Conservation (phyloP, 2,329 filamentous ascomycete species). For the Ambrosiella cleistominuta region DNA sequence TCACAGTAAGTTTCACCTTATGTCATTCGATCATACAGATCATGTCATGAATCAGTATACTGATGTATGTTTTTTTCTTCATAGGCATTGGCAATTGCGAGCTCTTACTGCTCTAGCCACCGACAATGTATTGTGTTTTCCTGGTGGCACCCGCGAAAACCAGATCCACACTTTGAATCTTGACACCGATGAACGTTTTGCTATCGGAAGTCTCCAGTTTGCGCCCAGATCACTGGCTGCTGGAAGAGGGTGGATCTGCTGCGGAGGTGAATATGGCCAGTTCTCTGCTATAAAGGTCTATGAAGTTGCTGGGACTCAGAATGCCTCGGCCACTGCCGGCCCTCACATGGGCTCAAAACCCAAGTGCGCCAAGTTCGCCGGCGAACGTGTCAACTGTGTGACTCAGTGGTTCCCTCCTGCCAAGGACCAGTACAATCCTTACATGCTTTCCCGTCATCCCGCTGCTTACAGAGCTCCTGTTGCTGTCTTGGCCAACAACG, state of each 20-base stretch:
- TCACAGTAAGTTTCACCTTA: slow-evolving; percentile 35
- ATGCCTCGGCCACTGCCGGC: neutral
- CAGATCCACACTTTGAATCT: slow-evolving; percentile 51
- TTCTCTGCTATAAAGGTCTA: slow-evolving; percentile 60
- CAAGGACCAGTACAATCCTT: slow-evolving; percentile 15
- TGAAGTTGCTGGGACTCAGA: neutral
- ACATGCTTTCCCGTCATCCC: slow-evolving; percentile 1
- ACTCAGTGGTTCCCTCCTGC: slow-evolving; percentile 42
- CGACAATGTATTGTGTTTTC: slow-evolving; percentile 67
- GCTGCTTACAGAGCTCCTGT: slow-evolving; percentile 35
- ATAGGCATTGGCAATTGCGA: slow-evolving; percentile 75
- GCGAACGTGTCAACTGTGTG: slow-evolving; percentile 48
- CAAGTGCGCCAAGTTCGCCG: slow-evolving; percentile 36
- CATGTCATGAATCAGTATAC: slow-evolving; percentile 13
- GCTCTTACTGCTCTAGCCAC: slow-evolving; percentile 74
- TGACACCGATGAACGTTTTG: slow-evolving; percentile 37
- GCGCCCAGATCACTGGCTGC: slow-evolving; percentile 75
- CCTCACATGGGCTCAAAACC: neutral
- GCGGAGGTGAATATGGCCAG: slow-evolving; percentile 74
- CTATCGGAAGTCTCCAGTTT: slow-evolving; percentile 45
- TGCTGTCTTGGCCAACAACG: slow-evolving; percentile 77
- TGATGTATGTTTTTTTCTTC: neutral
- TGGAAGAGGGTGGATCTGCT: slow-evolving; percentile 73
- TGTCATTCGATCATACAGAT: neutral
- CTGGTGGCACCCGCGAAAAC: slow-evolving; percentile 49